Evolutionary conservation across 345 rosid genomes (phyloP).

Genomic region (Reutealis trisperma): DNA sequence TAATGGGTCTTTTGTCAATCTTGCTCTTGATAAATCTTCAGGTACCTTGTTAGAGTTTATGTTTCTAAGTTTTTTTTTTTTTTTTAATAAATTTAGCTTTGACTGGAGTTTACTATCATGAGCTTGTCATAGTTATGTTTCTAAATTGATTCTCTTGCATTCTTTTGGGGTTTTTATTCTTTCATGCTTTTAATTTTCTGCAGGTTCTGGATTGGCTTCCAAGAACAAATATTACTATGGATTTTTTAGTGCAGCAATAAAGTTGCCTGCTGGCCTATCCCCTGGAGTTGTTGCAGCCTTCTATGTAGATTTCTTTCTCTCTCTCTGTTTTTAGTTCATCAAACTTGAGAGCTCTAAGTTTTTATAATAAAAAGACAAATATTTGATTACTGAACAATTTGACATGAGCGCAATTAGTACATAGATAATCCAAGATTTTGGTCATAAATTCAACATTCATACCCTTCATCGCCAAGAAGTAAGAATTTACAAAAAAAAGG

Average conservation of each 20-base stretch:
- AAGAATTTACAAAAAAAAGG: too few relatives aligned
- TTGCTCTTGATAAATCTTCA: slow-evolving; percentile 70
- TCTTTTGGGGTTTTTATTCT: not conserved
- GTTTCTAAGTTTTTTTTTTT: not conserved
- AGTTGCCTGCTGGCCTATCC: slow-evolving; percentile 79
- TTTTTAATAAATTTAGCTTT: too few relatives aligned
- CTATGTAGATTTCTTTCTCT: slow-evolving; percentile 47
- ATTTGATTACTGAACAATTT: too few relatives aligned
- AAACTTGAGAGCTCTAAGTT: too few relatives aligned
- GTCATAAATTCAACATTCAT: too few relatives aligned
- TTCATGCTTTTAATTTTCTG: too few relatives aligned
- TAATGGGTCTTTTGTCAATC: slow-evolving; percentile 59
- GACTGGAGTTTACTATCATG: too few relatives aligned
- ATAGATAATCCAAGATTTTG: too few relatives aligned
- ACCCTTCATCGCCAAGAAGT: too few relatives aligned
- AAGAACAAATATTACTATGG: slow-evolving; percentile 57
- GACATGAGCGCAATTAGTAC: too few relatives aligned
- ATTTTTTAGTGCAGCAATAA: slow-evolving; percentile 86
- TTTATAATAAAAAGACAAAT: too few relatives aligned
- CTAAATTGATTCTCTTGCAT: not conserved
- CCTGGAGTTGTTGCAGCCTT: slow-evolving; percentile 95
- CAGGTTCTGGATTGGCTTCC: slow-evolving; percentile 81
- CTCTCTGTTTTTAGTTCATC: too few relatives aligned
- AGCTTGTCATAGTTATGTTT: not conserved
- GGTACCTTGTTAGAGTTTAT: slow-evolving; percentile 34